Evolutionary conservation across 1,284 basidiomycete genomes (phyloP), one percentile per base, ranked within the genome.

Genomic region (Apiotrichum porosum): DNA sequence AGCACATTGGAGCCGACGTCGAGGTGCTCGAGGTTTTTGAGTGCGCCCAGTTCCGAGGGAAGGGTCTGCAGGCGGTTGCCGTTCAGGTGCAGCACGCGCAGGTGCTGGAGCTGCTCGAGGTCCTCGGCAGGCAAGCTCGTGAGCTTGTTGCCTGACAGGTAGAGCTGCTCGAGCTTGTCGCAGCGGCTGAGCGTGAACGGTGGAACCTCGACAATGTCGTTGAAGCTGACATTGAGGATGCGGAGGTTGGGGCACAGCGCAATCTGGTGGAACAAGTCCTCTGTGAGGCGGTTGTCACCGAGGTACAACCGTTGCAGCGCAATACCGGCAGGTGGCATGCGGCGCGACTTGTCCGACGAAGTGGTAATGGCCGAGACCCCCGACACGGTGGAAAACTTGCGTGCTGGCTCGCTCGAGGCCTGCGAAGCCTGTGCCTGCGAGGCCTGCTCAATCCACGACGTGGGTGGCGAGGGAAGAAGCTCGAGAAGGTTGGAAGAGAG

Each of bases 1-100:
- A 99, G 79, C 44, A 84, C 74, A 69, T 99, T 99, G 70, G 86
- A 93, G 8, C 94, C 93, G 2, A 90, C 95, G 67, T 99, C 95
- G 52, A 99, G 78, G 23, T 87, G 82, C 53, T 80, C 82, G 59
- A 99, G 76, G 49, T 81, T 84, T 65, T 81, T 81, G 57, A 97
- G 79, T 65, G 88, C 88, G 30, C 85, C 85, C 37, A 98, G 74
- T 70, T 97, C 94, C 42, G 86, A 84, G 2, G 94, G 95, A 6
- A 98, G 75, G 15, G 90, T 94, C 71, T 90, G 88, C 34, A 99
- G 75, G 70, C 85, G 86, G 75, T 98, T 99, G 26, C 91, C 92
- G 63, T 98, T 98, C 62, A 98, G 71, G 71, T 88, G 94, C 19
- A 99, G 75, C 28, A 86, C 81, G 42, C 80, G 77, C 38, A 97